Conservation (phyloP, 1,284 basidiomycete genomes). For the Afroboletus lepidellus region DNA sequence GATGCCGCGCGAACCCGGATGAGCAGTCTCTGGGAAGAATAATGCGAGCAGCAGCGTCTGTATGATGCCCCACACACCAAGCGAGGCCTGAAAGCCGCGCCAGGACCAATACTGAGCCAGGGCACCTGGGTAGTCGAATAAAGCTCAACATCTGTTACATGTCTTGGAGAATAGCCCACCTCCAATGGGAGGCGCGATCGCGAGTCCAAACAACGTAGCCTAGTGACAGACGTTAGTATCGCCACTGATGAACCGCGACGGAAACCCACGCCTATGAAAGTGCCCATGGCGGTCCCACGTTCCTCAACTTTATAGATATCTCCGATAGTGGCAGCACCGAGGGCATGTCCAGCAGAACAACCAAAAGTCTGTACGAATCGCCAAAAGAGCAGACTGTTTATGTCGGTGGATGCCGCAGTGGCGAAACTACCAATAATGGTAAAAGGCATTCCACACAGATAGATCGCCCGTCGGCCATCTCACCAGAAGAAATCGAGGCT, state of each 20-base stretch:
- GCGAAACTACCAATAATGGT: conserved; percentile 44
- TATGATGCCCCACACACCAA: conserved; percentile 46
- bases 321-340: conserved; percentile 50
- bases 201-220: conserved; percentile 44
- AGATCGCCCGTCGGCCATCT: conserved; percentile 45
- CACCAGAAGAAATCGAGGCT: neutral
- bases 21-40: conserved; percentile 74
- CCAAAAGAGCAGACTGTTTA: conserved; percentile 43
- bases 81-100: conserved; percentile 60
- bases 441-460: conserved; percentile 47
- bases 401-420: conserved; percentile 35
- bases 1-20: conserved; percentile 47
- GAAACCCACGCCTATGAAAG: conserved; percentile 35
- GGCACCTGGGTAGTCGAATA: conserved; percentile 32
- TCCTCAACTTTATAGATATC: conserved; percentile 50
- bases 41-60: conserved; percentile 46
- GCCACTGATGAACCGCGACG: neutral
- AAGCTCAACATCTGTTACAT: neutral
- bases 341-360: conserved; percentile 36
- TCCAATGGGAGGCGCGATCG: conserved; percentile 44
- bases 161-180: conserved; percentile 29
- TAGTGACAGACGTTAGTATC: conserved; percentile 13
- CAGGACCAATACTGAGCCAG: conserved; percentile 62
- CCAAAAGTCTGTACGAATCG: conserved; percentile 50
- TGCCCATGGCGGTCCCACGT: conserved; percentile 49